Conservation (phyloP, 805 yeast genomes). For the Millerozyma miso region DNA sequence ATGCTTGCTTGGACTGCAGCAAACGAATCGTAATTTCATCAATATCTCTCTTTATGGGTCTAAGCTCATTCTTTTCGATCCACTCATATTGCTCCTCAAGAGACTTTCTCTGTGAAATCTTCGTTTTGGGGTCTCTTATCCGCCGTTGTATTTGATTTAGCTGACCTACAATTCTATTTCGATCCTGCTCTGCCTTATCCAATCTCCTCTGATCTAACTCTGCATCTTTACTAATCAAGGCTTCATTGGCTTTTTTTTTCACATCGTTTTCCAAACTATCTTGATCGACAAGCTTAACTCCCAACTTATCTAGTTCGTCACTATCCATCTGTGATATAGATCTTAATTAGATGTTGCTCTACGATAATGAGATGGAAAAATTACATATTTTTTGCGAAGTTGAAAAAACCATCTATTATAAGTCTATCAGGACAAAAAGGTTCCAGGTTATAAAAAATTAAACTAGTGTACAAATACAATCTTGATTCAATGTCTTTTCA, state of each 20-base stretch:
- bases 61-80: conserved; percentile 47
- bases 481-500: neutral
- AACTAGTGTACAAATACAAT: neutral
- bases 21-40: conserved; percentile 45
- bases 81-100: conserved; percentile 51
- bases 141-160: conserved; percentile 45
- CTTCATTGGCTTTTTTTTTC: conserved; percentile 63
- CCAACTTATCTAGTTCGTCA: conserved; percentile 17
- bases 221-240: conserved; percentile 55
- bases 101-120: conserved; percentile 60
- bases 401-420: neutral
- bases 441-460: too few species aligned
- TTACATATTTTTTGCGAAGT: neutral
- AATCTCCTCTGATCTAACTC: conserved; percentile 75
- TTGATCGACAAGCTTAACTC: conserved; percentile 67
- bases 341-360: neutral
- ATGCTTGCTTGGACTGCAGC: conserved; percentile 33
- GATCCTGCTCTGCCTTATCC: conserved; percentile 55
- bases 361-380: neutral
- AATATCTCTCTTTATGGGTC: conserved; percentile 55
- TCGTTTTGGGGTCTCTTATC: conserved; percentile 48
- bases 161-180: conserved; percentile 41
- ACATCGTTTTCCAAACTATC: conserved; percentile 71
- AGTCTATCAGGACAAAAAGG: neutral
- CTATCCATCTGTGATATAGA: conserved; percentile 1